Base-by-base conservation (phyloP, 2,329 filamentous ascomycete species). In the Xylaria sp. region DNA sequence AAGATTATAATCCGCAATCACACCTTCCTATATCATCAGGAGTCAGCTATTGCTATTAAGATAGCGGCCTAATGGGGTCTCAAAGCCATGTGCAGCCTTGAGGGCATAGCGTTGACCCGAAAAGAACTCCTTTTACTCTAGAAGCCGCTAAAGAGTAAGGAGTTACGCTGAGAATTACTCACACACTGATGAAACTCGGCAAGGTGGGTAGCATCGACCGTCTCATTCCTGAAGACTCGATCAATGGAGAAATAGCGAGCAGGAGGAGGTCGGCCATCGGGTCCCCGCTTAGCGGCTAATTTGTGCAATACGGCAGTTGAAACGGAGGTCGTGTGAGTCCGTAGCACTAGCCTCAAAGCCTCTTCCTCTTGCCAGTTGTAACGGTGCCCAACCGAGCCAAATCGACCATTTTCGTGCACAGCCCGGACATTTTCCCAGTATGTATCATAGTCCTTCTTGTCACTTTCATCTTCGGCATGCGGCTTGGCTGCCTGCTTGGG, bases 161-260 rank as follows among this genome's bases (percentile, higher is more conserved):
- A 27, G 8, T 4, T 17, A 8, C 25, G 10, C 15, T n/a, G 23
- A 27, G 48, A 4, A 27, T n/a, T n/a, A 52, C 35, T 52, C 33
- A 29, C 23, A 33, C 98, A 92, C 76, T 99, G 95, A 80, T 99
- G 95, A 84, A 99, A 99, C 78, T 99, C 95, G 38, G 93, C 93
- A 73, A 99, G 79, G 82, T 99, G 95, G 4, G 59, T 60, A 40
- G 25, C 43, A 73, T 99, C 95, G 60, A 99, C 93, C 2, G 92
- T 92, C 79, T 99, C 95, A 78, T 99, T 99, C 68, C 66, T 88
- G 89, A 99, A 99, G 63, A 99, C 95, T 56, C 95, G 88, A 79
- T 99, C 95, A 75, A 99, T 99, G 64, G 92, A 97, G 83, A 99
- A 99, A 82, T 97, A 98, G 64, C 93, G 89, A n/a, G 92, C 93